Conservation (phyloP, 345 rosid species). For the Reutealis trisperma region DNA sequence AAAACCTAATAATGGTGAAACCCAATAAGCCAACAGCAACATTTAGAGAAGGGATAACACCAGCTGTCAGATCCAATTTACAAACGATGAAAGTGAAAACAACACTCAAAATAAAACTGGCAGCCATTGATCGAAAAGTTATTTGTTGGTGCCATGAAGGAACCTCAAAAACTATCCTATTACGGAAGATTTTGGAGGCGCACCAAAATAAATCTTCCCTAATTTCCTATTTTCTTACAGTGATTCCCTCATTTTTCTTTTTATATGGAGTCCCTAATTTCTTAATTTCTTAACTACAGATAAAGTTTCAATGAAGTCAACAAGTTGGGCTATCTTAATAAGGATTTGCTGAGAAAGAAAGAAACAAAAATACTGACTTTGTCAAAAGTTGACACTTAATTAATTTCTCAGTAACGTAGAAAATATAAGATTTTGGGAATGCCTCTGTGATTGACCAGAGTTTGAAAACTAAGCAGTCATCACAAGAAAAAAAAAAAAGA, state of each 20-base stretch:
- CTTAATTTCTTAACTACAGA: not conserved
- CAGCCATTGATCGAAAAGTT: not conserved
- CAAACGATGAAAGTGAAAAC: not conserved
- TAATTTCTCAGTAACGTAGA: too few species aligned
- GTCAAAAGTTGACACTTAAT: too few species aligned
- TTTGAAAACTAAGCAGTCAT: not conserved
- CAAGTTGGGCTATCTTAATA: too few species aligned
- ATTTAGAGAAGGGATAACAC: not conserved
- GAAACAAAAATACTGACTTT: not conserved
- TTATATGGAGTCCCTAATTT: not conserved
- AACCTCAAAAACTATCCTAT: too few species aligned
- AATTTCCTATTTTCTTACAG: not conserved
- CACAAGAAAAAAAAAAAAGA: not conserved
- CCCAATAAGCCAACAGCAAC: slow-evolving; percentile 1
- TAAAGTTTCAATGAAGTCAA: not conserved
- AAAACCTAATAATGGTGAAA: not conserved
- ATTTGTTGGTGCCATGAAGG: not conserved
- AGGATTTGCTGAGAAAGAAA: not conserved
- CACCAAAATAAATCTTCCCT: too few species aligned
- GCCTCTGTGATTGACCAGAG: not conserved
- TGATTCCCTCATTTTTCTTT: not conserved
- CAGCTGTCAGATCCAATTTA: not conserved
- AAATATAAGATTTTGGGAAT: not conserved
- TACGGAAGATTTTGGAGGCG: too few species aligned
- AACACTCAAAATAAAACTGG: not conserved